Evolutionary conservation across 2,329 filamentous ascomycete genomes (phyloP).

Genomic region (Xylariaceae sp.): DNA sequence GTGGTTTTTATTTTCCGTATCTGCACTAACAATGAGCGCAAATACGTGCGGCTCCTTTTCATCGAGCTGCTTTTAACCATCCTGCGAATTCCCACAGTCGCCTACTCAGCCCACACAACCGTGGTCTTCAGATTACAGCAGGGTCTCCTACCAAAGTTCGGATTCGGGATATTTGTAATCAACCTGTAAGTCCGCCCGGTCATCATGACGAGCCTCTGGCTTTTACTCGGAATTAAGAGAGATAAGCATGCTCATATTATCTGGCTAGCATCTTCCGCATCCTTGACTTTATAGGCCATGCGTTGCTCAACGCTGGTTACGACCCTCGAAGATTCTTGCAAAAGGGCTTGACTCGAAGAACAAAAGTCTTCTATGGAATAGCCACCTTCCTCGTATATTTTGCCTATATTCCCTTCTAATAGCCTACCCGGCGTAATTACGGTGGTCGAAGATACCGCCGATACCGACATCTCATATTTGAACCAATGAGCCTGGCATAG

Average conservation of each 20-base stretch:
- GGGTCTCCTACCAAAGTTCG: conserved; percentile 27
- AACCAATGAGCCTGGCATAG: background rate
- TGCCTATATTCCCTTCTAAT: conserved; percentile 31
- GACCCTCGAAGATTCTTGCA: conserved; percentile 29
- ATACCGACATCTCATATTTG: background rate
- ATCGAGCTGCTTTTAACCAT: conserved; percentile 28
- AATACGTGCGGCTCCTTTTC: conserved; percentile 28
- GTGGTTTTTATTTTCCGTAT: conserved; percentile 26
- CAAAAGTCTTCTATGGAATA: conserved; percentile 27
- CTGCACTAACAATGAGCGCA: conserved; percentile 26
- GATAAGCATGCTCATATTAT: conserved; percentile 4
- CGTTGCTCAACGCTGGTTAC: conserved; percentile 30
- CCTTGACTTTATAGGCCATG: conserved; percentile 29
- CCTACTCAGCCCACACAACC: conserved; percentile 28
- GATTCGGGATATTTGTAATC: conserved; percentile 30
- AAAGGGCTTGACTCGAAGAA: conserved; percentile 21
- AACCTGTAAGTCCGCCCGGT: conserved; percentile 27
- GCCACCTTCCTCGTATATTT: conserved; percentile 32
- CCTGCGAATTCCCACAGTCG: conserved; percentile 29
- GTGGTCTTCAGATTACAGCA: conserved; percentile 20
- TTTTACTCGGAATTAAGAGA: background rate
- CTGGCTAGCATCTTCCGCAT: conserved; percentile 26
- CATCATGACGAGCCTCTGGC: background rate
- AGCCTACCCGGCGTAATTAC: background rate
- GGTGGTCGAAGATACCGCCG: background rate